These are phyloP conservation scores for Cladosporium sp. DNA, from an alignment of 2,329 filamentous ascomycete species.

Conservation along the genomic window DNA sequence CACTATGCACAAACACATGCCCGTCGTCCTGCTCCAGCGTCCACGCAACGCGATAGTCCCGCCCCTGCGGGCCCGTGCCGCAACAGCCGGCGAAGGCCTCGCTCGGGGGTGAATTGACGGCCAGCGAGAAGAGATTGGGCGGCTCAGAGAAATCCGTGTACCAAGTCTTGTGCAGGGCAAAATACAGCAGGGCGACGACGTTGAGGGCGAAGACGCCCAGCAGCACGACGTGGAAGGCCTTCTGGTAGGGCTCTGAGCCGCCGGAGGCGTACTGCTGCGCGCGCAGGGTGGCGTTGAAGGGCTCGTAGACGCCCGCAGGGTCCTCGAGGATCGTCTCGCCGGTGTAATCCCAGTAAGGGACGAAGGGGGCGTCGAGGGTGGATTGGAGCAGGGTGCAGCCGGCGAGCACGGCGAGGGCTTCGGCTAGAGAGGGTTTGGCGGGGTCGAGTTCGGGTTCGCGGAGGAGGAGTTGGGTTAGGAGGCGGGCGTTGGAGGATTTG, in stretches of 20 bases:
- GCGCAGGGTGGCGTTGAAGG: slow-evolving; percentile 58
- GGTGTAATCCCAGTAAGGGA: slow-evolving; percentile 42
- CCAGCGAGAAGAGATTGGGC: slow-evolving; percentile 65
- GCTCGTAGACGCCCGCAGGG: slow-evolving; percentile 43
- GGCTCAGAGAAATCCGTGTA: slow-evolving; percentile 76
- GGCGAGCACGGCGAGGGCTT: slow-evolving; percentile 65
- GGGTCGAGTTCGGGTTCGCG: slow-evolving; percentile 39
- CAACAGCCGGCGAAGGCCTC: slow-evolving; percentile 45
- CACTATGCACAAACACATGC: slow-evolving; percentile 11
- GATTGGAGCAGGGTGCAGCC: slow-evolving; percentile 60
- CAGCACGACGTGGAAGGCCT: slow-evolving; percentile 61
- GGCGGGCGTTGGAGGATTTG: slow-evolving; percentile 38
- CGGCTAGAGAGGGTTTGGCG: slow-evolving; percentile 60
- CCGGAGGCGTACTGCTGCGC: slow-evolving; percentile 67
- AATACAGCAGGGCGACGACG: slow-evolving; percentile 57
- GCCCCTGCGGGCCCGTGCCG: slow-evolving; percentile 46
- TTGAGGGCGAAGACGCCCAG: slow-evolving; percentile 61
- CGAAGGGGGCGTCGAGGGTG: slow-evolving; percentile 54
- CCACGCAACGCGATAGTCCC: slow-evolving; percentile 41
- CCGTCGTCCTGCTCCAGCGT: slow-evolving; percentile 8
- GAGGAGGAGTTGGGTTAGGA: slow-evolving; percentile 40
- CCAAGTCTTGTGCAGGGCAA: slow-evolving; percentile 53
- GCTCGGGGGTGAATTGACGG: slow-evolving; percentile 37
- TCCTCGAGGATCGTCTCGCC: slow-evolving; percentile 30
- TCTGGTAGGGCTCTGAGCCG: slow-evolving; percentile 54